These are phyloP conservation scores for Lathyrus aphaca DNA, from an alignment of 306 rosid genomes.

Conservation along the genomic window DNA sequence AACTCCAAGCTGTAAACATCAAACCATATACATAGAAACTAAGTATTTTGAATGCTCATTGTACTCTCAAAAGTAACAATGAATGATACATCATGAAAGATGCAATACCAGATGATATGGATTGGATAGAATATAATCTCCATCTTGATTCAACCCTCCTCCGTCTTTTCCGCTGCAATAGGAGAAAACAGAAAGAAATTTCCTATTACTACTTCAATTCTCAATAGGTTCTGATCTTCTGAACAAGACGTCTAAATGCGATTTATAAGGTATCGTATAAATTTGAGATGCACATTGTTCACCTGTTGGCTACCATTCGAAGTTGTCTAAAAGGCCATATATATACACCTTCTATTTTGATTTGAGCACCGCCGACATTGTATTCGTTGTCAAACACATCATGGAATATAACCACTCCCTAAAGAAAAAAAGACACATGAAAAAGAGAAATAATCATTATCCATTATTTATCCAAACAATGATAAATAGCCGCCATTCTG, in stretches of 20 bases:
- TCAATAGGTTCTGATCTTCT: neutral
- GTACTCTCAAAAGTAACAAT: conserved; percentile 15
- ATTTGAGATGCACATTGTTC: conserved; percentile 28
- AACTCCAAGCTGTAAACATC: conserved; percentile 88
- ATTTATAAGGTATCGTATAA: conserved; percentile 7
- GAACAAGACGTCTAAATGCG: conserved; percentile 10
- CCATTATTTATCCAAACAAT: too few relatives aligned
- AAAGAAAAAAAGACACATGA: conserved; percentile 42
- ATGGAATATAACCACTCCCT: conserved; percentile 90
- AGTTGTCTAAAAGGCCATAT: conserved; percentile 99
- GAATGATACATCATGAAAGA: conserved; percentile 28
- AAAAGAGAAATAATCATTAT: neutral
- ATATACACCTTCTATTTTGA: conserved; percentile 98
- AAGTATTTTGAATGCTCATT: conserved; percentile 41
- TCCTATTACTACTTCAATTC: conserved; percentile 34
- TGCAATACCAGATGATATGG: conserved; percentile 89
- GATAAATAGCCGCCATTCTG: too few relatives aligned
- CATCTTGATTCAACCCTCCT: conserved; percentile 80
- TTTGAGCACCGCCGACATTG: conserved; percentile 85
- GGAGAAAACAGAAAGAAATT: conserved; percentile 20
- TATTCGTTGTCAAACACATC: conserved; percentile 82
- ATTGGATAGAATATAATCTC: conserved; percentile 81
- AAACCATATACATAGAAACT: conserved; percentile 42
- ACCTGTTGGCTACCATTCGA: conserved; percentile 97
- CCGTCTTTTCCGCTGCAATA: conserved; percentile 86